Base-by-base conservation (phyloP, 768 basidiomycete species). In the Leccinum ochraceum region DNA sequence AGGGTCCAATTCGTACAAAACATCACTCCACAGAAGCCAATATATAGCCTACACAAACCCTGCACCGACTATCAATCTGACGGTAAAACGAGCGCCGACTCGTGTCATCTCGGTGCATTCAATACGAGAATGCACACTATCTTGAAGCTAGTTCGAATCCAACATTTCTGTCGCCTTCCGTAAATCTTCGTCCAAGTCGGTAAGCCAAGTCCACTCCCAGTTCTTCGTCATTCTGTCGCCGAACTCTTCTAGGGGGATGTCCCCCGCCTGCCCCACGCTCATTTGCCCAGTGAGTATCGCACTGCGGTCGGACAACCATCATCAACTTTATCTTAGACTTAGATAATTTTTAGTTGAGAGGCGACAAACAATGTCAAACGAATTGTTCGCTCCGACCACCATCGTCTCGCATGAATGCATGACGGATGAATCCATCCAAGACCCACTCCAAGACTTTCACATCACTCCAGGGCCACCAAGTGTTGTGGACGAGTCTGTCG, bases 181-280 rank as follows among this genome's bases (percentile, higher is more conserved):
- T 44, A 71, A 46, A 20, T 59, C 60, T 20, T 20, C 66, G 2
- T 74, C 72, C 26, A 72, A 54, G 1, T 67, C 62, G 36, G 56
- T 64, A 3, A 70, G 24, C 71, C 72, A 74, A 32, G 68, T 71
- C 87, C 87, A 89, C 59, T 83, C 81, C 85, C 85, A 87, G 53
- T 79, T 81, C 66, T 76, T 76, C 17, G 77, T 78, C 26, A 88
- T 69, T 11, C 69, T 69, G 36, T 75, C 68, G 6, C 76, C 78
- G 4, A 87, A 67, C 44, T 76, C 66, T 16, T 75, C 64, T 9
- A 84, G 71, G 58, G 74, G 75, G 1, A 69, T 53, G 37, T 63
- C 59, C 17, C 59, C 39, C 10, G 42, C 59, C 55, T 74, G 71
- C 30, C 63, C 60, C 3, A 42, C 28, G 37, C 10, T 54, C 46